Evolutionary conservation across 2,329 filamentous ascomycete genomes (phyloP).

Genomic region (Plenodomus tracheiphilus): DNA sequence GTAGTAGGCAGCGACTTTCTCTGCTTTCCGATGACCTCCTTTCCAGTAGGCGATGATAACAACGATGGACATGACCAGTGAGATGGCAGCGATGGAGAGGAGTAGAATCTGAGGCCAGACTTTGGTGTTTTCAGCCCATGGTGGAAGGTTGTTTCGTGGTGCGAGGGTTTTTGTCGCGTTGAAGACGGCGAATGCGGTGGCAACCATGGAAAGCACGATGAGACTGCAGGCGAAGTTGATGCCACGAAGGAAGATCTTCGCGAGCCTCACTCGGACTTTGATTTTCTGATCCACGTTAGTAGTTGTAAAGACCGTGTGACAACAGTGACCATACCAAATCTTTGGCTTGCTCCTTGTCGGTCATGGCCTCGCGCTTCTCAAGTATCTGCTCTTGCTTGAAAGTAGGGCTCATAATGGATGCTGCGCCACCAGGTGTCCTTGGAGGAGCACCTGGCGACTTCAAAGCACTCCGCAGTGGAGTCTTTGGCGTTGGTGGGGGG

Average conservation of each 20-base stretch:
- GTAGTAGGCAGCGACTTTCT: conserved; percentile 95
- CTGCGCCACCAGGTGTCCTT: conserved; percentile 53
- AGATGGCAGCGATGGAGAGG: conserved; percentile 76
- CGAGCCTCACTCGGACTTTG: conserved; percentile 86
- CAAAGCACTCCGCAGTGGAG: conserved; percentile 87
- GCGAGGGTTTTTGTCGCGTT: conserved; percentile 79
- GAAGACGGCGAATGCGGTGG: conserved; percentile 89
- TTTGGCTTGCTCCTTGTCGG: conserved; percentile 83
- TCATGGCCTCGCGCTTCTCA: conserved; percentile 79
- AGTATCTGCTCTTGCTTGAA: conserved; percentile 85
- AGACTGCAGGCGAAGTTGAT: conserved; percentile 97
- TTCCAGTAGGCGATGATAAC: conserved; percentile 87
- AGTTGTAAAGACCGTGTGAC: not conserved
- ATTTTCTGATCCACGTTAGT: conserved; percentile 70
- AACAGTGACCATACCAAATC: conserved; percentile 74
- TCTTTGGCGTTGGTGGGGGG: conserved; percentile 67
- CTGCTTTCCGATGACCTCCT: conserved; percentile 83
- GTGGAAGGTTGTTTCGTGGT: conserved; percentile 74
- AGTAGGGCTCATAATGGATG: conserved; percentile 83
- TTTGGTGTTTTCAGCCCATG: conserved; percentile 80
- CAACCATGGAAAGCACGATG: conserved; percentile 89
- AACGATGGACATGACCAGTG: conserved; percentile 74
- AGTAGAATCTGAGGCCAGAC: conserved; percentile 90
- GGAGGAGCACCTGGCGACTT: conserved; percentile 83
- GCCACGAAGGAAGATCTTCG: conserved; percentile 91